phyloP scores from a whole-genome alignment of 345 rosid species.

The Brassica rapa region DNA sequence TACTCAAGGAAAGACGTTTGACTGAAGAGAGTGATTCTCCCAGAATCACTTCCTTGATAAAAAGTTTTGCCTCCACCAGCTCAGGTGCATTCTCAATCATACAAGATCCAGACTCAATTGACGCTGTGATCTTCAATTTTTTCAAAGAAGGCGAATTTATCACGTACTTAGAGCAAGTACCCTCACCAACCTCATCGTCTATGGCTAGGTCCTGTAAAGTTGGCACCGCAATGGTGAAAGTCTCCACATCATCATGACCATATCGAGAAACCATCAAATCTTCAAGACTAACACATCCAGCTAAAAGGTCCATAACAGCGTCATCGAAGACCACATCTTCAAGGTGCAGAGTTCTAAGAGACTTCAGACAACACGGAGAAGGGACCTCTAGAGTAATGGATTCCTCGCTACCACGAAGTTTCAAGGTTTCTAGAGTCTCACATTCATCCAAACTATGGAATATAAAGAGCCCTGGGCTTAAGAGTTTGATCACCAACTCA shows the following conservation, averaged over 20 bases:
- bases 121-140: too few relatives aligned
- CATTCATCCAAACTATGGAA: too few relatives aligned
- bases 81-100: too few relatives aligned
- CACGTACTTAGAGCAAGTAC: background rate
- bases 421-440: too few relatives aligned
- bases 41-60: background rate
- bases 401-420: too few relatives aligned
- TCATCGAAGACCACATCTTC: background rate
- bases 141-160: too few relatives aligned
- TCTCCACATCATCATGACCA: background rate
- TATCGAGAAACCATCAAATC: background rate
- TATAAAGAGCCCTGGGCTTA: too few relatives aligned
- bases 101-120: too few relatives aligned
- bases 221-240: background rate
- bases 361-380: background rate
- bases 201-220: background rate
- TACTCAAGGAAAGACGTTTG: background rate
- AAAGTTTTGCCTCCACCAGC: background rate
- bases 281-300: background rate
- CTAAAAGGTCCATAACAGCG: background rate
- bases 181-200: background rate
- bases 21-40: background rate
- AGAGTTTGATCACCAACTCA: too few relatives aligned
- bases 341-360: background rate
- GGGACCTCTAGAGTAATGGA: background rate